These are phyloP conservation scores for Paramecium tetraurelia DNA, from an alignment of 73 alveolate genomes.

Conservation along the genomic window DNA sequence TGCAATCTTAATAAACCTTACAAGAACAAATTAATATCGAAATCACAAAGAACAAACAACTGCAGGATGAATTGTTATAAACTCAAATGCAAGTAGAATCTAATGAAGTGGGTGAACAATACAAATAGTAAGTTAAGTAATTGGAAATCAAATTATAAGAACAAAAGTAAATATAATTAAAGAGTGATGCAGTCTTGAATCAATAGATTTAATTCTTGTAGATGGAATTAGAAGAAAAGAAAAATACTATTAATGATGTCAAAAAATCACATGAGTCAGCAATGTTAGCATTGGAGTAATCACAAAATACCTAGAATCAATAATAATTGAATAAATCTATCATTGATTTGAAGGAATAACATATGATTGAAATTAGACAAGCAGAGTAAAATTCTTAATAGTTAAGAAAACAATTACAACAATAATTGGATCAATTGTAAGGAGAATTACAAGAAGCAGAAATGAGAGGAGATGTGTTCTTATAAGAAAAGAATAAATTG, in stretches of 20 bases:
- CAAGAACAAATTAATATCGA: slow-evolving; percentile 23
- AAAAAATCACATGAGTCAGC: slow-evolving; percentile 44
- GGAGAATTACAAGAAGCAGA: slow-evolving; percentile 2
- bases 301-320: neutral
- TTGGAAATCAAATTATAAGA: neutral
- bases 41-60: neutral
- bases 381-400: neutral
- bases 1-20: neutral
- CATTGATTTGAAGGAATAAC: slow-evolving; percentile 17
- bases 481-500: neutral
- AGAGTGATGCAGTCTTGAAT: neutral
- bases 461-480: neutral
- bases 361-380: neutral
- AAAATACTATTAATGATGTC: neutral
- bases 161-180: slow-evolving; percentile 2
- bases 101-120: neutral
- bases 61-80: neutral
- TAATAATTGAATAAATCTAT: neutral
- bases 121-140: neutral
- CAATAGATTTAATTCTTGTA: neutral
- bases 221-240: slow-evolving; percentile 45
- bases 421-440: neutral
- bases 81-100: neutral
- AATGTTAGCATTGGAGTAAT: neutral
- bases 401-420: neutral